phyloP scores from a whole-genome alignment of 129 eudicot genomes.

The Centaurea solstitialis region DNA sequence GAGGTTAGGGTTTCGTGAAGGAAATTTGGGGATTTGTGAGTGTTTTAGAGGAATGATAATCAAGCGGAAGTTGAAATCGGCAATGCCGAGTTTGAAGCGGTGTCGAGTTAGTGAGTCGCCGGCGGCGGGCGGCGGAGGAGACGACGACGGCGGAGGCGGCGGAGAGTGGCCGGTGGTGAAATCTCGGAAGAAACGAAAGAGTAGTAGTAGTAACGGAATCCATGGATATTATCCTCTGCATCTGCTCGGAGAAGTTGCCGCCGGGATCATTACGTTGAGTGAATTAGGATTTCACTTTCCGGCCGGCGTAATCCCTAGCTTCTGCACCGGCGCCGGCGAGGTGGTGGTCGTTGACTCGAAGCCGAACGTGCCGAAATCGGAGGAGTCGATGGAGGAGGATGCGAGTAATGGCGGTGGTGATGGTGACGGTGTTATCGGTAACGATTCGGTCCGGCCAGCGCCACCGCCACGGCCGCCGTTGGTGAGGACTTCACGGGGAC shows the following conservation, averaged over 20 bases:
- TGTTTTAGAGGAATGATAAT: slow-evolving; percentile 54
- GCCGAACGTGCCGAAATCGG: slow-evolving; percentile 15
- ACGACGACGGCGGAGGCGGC: slow-evolving; percentile 63
- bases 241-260: slow-evolving; percentile 74
- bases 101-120: slow-evolving; percentile 61
- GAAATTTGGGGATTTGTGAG: background rate
- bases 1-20: slow-evolving; percentile 34
- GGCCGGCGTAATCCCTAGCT: slow-evolving; percentile 31
- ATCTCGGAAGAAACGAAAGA: slow-evolving; percentile 47
- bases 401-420: background rate
- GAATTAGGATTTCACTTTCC: slow-evolving; percentile 46
- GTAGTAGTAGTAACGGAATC: slow-evolving; percentile 5
- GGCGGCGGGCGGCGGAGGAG: slow-evolving; percentile 37
- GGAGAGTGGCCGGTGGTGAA: slow-evolving; percentile 43
- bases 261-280: slow-evolving; percentile 62
- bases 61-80: slow-evolving; percentile 86
- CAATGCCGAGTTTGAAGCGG: slow-evolving; percentile 96
- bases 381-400: slow-evolving; percentile 16
- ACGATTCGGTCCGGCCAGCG: slow-evolving; percentile 28
- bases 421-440: background rate
- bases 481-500: slow-evolving; percentile 89
- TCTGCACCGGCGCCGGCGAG: slow-evolving; percentile 25
- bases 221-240: slow-evolving; percentile 65
- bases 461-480: slow-evolving; percentile 64
- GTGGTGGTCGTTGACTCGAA: slow-evolving; percentile 45